A percentile compares a stretch with the other conserved stretches of the same genome.
Evolutionary conservation across 2,329 filamentous ascomycete species (phyloP).

Genomic region (Curvularia lunata): DNA sequence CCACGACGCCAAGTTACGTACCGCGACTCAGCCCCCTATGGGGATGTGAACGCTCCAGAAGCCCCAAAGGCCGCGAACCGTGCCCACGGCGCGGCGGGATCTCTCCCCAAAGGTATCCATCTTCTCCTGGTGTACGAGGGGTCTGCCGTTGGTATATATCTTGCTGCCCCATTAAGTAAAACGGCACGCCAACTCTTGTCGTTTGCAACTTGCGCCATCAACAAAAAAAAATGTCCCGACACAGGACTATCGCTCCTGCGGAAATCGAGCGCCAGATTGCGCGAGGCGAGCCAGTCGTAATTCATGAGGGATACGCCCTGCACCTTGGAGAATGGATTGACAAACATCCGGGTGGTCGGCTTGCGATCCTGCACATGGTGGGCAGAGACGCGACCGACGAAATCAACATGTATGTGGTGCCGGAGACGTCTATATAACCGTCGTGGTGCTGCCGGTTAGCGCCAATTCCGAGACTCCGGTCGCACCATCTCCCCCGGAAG

Average conservation of each 20-base stretch:
- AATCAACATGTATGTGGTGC: slow-evolving; percentile 60
- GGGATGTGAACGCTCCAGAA: slow-evolving; percentile 13
- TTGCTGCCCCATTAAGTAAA: slow-evolving; percentile 13
- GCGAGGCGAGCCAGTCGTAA: slow-evolving; percentile 62
- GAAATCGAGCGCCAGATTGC: slow-evolving; percentile 61
- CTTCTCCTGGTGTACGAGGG: slow-evolving; percentile 9
- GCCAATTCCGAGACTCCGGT: slow-evolving; percentile 6
- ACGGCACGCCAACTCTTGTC: slow-evolving; percentile 5
- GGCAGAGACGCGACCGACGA: slow-evolving; percentile 66
- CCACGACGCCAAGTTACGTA: slow-evolving; percentile 15
- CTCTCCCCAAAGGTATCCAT: slow-evolving; percentile 12
- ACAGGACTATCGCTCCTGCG: slow-evolving; percentile 51
- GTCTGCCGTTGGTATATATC: slow-evolving; percentile 18
- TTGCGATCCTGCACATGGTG: slow-evolving; percentile 68
- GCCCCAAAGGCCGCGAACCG: slow-evolving; percentile 13
- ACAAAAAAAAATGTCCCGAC: slow-evolving; percentile 27
- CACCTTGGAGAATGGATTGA: slow-evolving; percentile 65
- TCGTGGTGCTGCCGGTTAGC: slow-evolving; percentile 14
- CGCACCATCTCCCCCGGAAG: slow-evolving; percentile 11
- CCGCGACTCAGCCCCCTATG: slow-evolving; percentile 21
- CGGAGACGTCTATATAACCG: slow-evolving; percentile 8
- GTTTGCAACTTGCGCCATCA: slow-evolving; percentile 7
- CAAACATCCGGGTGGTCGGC: slow-evolving; percentile 64
- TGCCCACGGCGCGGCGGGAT: slow-evolving; percentile 18
- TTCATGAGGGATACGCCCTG: slow-evolving; percentile 62